A percentile compares a stretch with the other conserved stretches of the same genome.
Evolutionary conservation across 352 stramenopile genomes (phyloP).

Genomic region (Pythium oligandrum): DNA sequence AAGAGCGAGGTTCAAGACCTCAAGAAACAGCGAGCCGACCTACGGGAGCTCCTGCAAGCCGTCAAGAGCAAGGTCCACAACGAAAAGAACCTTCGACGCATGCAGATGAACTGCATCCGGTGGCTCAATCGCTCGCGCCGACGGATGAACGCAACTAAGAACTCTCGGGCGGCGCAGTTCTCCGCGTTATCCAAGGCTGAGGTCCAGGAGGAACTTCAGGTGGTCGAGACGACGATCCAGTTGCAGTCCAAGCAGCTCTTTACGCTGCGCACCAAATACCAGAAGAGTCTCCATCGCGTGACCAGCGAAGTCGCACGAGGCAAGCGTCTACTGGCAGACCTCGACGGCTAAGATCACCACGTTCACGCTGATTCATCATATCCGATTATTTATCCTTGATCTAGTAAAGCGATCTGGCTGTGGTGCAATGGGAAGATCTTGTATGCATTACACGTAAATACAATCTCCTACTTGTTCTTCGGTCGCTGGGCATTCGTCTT

Average conservation of each 20-base stretch:
- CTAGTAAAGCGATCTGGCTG: no score
- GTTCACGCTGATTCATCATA: no score
- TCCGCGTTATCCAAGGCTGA: constrained; percentile 43
- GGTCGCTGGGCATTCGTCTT: no score
- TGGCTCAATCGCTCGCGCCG: constrained; percentile 65
- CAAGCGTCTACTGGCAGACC: constrained; percentile 29
- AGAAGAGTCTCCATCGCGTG: constrained; percentile 42
- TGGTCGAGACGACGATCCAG: constrained; percentile 34
- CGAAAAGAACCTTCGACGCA: constrained; percentile 43
- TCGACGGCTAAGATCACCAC: background rate
- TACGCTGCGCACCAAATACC: constrained; percentile 37
- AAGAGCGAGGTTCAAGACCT: constrained; percentile 38
- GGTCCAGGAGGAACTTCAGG: constrained; percentile 35
- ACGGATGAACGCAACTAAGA: constrained; percentile 28
- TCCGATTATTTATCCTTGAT: no score
- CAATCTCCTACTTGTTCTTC: no score
- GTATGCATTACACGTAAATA: no score
- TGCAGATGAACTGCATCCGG: constrained; percentile 63
- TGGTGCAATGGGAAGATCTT: no score
- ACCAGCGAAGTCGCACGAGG: constrained; percentile 36
- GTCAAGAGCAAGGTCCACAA: constrained; percentile 34
- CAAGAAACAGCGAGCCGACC: constrained; percentile 37
- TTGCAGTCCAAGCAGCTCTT: constrained; percentile 41
- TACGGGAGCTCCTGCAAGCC: constrained; percentile 46
- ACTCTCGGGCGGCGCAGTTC: constrained; percentile 32